Conservation (phyloP, 495 filamentous ascomycete species). For the Cercophora newfieldiana region DNA sequence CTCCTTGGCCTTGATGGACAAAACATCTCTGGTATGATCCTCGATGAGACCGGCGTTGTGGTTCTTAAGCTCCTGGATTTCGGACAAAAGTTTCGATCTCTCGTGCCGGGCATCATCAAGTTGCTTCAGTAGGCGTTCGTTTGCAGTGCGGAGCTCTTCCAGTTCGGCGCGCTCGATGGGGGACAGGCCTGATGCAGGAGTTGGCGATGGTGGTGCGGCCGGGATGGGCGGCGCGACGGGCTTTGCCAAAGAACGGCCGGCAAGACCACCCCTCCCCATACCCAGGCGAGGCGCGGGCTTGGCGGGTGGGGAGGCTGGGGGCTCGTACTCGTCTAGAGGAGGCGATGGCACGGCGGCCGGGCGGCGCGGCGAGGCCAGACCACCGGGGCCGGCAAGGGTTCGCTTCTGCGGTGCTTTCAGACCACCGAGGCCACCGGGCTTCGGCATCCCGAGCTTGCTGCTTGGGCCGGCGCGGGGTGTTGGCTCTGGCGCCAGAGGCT, state of each 20-base stretch:
- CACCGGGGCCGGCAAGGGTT: slow-evolving; percentile 55
- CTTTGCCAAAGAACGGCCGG: slow-evolving; percentile 84
- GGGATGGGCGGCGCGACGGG: slow-evolving; percentile 50
- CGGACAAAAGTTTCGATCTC: slow-evolving; percentile 68
- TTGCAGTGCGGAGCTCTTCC: slow-evolving; percentile 80
- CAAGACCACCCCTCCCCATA: slow-evolving; percentile 74
- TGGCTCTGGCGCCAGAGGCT: slow-evolving; percentile 56
- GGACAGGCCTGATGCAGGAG: slow-evolving; percentile 59
- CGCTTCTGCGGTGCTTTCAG: slow-evolving; percentile 70
- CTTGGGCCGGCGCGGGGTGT: slow-evolving; percentile 59
- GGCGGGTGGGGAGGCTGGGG: slow-evolving; percentile 46
- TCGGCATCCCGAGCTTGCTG: slow-evolving; percentile 66
- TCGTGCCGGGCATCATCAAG: slow-evolving; percentile 77
- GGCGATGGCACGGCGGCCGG: slow-evolving; percentile 54
- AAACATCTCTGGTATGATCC: slow-evolving; percentile 91
- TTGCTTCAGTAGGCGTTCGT: slow-evolving; percentile 69
- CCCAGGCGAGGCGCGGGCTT: slow-evolving; percentile 60
- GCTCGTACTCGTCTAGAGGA: slow-evolving; percentile 59
- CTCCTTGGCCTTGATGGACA: slow-evolving; percentile 97
- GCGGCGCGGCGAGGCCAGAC: slow-evolving; percentile 62
- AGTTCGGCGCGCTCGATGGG: slow-evolving; percentile 83
- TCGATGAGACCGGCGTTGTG: slow-evolving; percentile 97
- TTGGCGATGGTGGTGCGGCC: slow-evolving; percentile 45
- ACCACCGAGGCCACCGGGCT: slow-evolving; percentile 62
- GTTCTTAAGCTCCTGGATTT: slow-evolving; percentile 86